These are phyloP conservation scores for Elongisporangium prolatum DNA, from an alignment of 352 stramenopile genomes.

Conservation along the genomic window DNA sequence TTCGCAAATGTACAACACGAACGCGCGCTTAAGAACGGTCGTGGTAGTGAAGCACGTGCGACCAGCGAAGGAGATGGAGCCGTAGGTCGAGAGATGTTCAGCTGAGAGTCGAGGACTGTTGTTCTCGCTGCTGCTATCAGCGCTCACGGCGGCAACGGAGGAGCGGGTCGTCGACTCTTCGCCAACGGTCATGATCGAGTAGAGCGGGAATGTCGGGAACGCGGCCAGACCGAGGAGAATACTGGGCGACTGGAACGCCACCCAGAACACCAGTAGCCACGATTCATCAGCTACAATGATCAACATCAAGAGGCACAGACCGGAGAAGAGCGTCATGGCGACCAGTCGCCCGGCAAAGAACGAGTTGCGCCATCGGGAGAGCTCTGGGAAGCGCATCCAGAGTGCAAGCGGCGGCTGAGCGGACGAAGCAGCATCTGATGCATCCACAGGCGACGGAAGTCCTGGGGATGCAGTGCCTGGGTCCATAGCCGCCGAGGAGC, in stretches of 20 bases:
- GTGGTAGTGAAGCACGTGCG: background rate
- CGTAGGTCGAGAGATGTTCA: background rate
- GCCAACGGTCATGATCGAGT: conserved; percentile 9
- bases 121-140: conserved; percentile 8
- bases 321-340: conserved; percentile 37
- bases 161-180: conserved; percentile 2
- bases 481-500: background rate
- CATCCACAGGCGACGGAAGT: background rate
- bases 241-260: conserved; percentile 48
- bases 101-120: conserved; percentile 1
- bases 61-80: background rate
- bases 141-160: background rate
- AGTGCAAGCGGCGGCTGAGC: background rate
- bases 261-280: conserved; percentile 40
- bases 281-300: conserved; percentile 23
- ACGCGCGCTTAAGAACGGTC: conserved; percentile 38
- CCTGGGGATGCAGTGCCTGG: background rate
- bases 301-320: conserved; percentile 36
- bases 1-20: conserved; percentile 56
- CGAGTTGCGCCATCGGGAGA: conserved; percentile 51
- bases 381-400: background rate
- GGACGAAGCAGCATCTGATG: background rate
- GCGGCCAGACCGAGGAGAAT: conserved; percentile 48
- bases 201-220: conserved; percentile 42
- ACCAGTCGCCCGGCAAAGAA: conserved; percentile 64